These are phyloP conservation scores for Alternaria triticimaculans DNA, from an alignment of 2,329 filamentous ascomycete species.

Conservation along the genomic window DNA sequence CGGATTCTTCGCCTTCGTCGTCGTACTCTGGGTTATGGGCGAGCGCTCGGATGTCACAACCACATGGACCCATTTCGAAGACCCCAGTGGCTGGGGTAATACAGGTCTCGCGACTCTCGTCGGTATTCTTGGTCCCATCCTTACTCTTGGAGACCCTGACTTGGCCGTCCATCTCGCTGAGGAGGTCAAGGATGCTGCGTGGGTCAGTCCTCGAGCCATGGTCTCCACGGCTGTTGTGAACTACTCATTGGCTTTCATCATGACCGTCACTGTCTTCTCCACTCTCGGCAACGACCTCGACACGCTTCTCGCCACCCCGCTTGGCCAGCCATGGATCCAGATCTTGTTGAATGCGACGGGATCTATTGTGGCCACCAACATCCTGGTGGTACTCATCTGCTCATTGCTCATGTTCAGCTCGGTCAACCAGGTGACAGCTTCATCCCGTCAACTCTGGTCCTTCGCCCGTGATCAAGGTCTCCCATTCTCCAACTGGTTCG, in stretches of 20 bases:
- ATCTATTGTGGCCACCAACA: constrained; percentile 22
- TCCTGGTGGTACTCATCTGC: constrained; percentile 18
- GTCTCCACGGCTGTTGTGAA: constrained; percentile 43
- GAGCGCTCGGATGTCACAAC: constrained; percentile 44
- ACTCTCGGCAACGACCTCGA: constrained; percentile 1
- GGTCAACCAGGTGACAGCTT: constrained; percentile 18
- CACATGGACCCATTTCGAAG: constrained; percentile 55
- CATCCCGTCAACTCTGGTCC: constrained; percentile 36
- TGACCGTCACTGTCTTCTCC: constrained; percentile 25
- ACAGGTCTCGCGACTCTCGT: constrained; percentile 51
- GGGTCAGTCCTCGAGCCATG: constrained; percentile 43
- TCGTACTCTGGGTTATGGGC: constrained; percentile 35
- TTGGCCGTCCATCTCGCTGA: constrained; percentile 43
- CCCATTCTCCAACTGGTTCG: constrained; percentile 20
- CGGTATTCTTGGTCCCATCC: constrained; percentile 41
- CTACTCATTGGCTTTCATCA: constrained; percentile 41
- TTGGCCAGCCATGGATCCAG: constrained; percentile 27
- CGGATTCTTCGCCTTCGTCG: constrained; percentile 58
- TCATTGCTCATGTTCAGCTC: constrained; percentile 1
- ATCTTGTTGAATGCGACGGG: constrained; percentile 28
- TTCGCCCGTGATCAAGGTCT: constrained; percentile 38
- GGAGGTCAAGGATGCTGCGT: constrained; percentile 33
- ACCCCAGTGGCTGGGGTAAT: constrained; percentile 51
- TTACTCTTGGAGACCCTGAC: constrained; percentile 44
- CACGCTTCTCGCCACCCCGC: constrained; percentile 9